Base-by-base conservation (phyloP, 106 monocot species). In the Phalaenopsis equestris region DNA sequence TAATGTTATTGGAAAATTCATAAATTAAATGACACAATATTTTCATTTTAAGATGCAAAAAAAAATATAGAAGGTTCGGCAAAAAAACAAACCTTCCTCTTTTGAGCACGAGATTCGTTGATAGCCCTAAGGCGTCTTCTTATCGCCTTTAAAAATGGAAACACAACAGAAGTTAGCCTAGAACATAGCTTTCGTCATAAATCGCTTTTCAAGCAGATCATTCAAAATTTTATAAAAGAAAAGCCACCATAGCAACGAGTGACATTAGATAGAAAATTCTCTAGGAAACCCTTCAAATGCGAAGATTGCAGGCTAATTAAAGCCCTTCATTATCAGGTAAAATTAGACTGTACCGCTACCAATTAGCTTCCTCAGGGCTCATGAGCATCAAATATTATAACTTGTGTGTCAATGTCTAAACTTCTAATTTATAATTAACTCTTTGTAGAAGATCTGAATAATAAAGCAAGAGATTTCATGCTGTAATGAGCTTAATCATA, bases 101-200 rank as follows among this genome's bases (percentile, higher is more conserved):
- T 98, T 72, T 92, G 97, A 49, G 94, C 89, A 49, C 97, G 97
- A 75, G 94, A 94, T 56, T 98, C 97, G 86, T 94, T 98, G 79
- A 98, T 94, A 76, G 90, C 94, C 79, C 92, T 94, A 24, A 89
- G 84, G 7, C 94, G 92, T 81, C 90, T 98, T 73, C 85, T 75
- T 75, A 98, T 83, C 43, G 92, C 92, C 97, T 98, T 78, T 23
- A 78, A 78, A 5, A 78, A 52, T 21, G 75, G 9, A 73, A 76
- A 75, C 23, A 81, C 21, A 49, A 46, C n/a, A 76, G 6, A 76
- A 49, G 21, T 76, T 23, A 76, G 23, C 46, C 70, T 18, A 74
- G 42, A 74, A 74, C 5, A 61, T 61, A 61, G 19, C 2, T 19
- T 61, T 61, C 58, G 7, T 61, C 52, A 11, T 61, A n/a, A 61